A percentile compares a stretch with the other conserved stretches of the same genome.
Conservation (phyloP, 2,329 filamentous ascomycete species). For the Sporothrix luriei region DNA sequence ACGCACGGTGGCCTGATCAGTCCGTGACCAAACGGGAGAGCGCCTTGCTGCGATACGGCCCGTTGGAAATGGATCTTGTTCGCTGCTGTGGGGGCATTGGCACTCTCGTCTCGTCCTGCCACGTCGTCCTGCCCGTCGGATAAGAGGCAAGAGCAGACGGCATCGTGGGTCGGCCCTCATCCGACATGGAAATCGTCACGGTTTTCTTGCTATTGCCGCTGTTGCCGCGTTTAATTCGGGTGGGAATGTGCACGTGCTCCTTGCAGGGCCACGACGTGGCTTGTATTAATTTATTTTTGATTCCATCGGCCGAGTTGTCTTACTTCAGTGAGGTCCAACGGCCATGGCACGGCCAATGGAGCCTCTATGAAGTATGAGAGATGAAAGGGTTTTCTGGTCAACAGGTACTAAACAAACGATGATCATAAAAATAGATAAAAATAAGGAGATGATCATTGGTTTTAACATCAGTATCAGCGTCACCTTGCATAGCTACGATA, state of each 20-base stretch:
- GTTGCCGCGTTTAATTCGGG: not conserved
- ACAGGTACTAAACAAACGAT: too few relatives aligned
- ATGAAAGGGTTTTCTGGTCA: too few relatives aligned
- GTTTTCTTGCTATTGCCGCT: not conserved
- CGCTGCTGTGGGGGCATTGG: not conserved
- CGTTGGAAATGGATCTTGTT: not conserved
- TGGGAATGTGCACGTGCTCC: too few relatives aligned
- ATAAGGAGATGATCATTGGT: too few relatives aligned
- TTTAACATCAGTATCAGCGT: too few relatives aligned
- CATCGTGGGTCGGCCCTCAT: not conserved
- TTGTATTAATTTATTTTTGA: not conserved
- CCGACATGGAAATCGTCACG: not conserved
- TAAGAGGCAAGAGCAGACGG: conserved; percentile 7
- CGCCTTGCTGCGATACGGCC: not conserved
- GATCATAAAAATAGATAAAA: too few relatives aligned
- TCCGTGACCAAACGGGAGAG: not conserved
- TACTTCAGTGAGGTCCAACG: not conserved
- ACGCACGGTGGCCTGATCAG: conserved; percentile 2
- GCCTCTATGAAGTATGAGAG: too few relatives aligned
- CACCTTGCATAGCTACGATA: too few relatives aligned
- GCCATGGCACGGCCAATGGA: too few relatives aligned
- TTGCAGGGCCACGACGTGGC: too few relatives aligned
- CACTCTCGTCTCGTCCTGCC: not conserved
- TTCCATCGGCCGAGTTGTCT: not conserved
- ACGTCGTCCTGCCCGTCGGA: not conserved